Evolutionary conservation across 2,329 filamentous ascomycete genomes (phyloP).

Genomic region (Parastagonospora avenae): DNA sequence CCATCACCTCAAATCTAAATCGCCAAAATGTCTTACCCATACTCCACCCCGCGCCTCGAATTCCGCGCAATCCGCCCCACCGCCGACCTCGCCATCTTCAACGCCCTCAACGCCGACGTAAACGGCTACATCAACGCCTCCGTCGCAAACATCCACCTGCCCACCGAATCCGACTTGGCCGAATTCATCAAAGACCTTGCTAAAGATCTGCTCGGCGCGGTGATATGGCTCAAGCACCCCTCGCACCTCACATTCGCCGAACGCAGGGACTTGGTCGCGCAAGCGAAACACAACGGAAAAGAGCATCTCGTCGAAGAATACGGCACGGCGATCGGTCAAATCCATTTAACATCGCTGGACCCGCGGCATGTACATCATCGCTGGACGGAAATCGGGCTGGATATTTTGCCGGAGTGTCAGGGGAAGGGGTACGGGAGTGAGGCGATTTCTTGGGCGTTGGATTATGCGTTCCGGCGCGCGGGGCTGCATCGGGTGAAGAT

Average conservation of each 20-base stretch:
- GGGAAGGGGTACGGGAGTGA: constrained; percentile 53
- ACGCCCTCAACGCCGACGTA: constrained; percentile 28
- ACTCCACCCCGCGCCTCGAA: constrained; percentile 27
- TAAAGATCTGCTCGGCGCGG: constrained; percentile 25
- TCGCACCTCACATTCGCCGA: neutral
- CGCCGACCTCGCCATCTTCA: constrained; percentile 30
- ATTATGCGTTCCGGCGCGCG: constrained; percentile 54
- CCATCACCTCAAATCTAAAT: too few species aligned
- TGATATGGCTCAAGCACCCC: constrained; percentile 24
- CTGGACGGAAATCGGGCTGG: constrained; percentile 49
- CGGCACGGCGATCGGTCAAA: constrained; percentile 16
- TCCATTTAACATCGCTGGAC: constrained; percentile 4
- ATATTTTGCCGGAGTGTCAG: constrained; percentile 28
- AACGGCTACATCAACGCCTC: constrained; percentile 34
- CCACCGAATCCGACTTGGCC: constrained; percentile 14
- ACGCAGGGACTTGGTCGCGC: neutral
- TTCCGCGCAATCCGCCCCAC: constrained; percentile 30
- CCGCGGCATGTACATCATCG: constrained; percentile 46
- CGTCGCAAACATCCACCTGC: constrained; percentile 23
- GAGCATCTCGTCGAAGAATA: constrained; percentile 2
- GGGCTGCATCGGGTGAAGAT: constrained; percentile 54
- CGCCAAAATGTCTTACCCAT: constrained; percentile 12
- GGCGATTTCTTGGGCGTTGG: constrained; percentile 54
- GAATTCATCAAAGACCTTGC: constrained; percentile 24
- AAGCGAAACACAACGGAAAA: neutral